A percentile compares a stretch with the other conserved stretches of the same genome.
These are phyloP conservation scores for Paragyromitra xinjiangensis DNA, from an alignment of 495 filamentous ascomycete genomes.

Conservation along the genomic window DNA sequence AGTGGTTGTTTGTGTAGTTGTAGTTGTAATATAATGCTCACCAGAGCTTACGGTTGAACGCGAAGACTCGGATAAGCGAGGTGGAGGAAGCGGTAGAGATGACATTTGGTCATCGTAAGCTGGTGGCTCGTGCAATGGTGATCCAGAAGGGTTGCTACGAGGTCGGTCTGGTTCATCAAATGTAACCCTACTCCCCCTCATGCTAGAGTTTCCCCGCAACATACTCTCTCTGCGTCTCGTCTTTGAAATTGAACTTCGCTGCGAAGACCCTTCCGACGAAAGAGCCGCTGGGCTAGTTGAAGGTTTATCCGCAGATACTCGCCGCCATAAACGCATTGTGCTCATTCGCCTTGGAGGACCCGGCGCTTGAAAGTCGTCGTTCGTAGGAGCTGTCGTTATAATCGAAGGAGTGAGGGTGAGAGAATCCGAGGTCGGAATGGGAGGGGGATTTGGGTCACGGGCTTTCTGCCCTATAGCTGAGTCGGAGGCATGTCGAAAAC, in stretches of 20 bases:
- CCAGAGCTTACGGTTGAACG: constrained; percentile 85
- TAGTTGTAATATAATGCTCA: constrained; percentile 70
- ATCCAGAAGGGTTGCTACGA: constrained; percentile 26
- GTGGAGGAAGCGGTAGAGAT: constrained; percentile 71
- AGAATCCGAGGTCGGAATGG: constrained; percentile 49
- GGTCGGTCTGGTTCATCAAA: constrained; percentile 75
- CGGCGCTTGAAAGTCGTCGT: constrained; percentile 64
- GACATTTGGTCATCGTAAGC: constrained; percentile 70
- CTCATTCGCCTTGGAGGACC: constrained; percentile 41
- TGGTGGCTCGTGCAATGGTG: constrained; percentile 47
- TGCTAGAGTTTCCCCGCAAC: constrained; percentile 58
- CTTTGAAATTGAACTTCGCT: constrained; percentile 60
- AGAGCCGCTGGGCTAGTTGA: constrained; percentile 21
- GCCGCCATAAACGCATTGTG: constrained; percentile 56
- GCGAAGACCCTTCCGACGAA: constrained; percentile 38
- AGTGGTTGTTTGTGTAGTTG: constrained; percentile 69
- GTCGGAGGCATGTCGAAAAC: constrained; percentile 91
- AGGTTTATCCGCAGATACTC: constrained; percentile 44
- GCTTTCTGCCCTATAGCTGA: constrained; percentile 83
- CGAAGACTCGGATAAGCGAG: constrained; percentile 87
- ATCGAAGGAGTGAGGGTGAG: constrained; percentile 77
- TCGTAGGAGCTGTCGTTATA: constrained; percentile 89
- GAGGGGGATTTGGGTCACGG: constrained; percentile 66
- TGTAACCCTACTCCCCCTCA: constrained; percentile 65
- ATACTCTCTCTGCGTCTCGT: constrained; percentile 55